Percentiles rank a stretch among this genome's conserved stretches.
Evolutionary conservation across 1,284 basidiomycete genomes (phyloP).

Genomic region (Porogramme epimiltina): DNA sequence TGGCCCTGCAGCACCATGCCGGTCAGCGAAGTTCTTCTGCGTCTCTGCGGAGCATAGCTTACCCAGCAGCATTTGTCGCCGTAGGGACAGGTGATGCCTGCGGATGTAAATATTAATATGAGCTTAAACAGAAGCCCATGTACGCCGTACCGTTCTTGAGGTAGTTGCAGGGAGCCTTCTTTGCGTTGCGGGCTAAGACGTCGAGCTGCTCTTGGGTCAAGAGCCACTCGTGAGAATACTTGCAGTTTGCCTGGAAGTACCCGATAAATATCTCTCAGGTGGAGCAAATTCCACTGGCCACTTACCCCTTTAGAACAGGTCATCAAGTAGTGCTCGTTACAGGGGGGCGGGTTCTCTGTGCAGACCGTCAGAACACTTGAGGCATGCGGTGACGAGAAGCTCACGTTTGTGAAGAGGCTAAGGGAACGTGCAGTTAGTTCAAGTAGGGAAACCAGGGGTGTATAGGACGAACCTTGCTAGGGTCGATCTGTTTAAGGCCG

Average conservation of each 20-base stretch:
- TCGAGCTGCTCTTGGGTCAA: constrained; percentile 68
- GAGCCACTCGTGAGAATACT: constrained; percentile 78
- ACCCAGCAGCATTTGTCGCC: constrained; percentile 71
- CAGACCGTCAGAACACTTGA: not conserved
- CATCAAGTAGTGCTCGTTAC: constrained; percentile 81
- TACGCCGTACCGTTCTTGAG: constrained; percentile 64
- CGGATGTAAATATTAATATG: not conserved
- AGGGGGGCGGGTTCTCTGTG: constrained; percentile 72
- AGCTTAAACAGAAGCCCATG: not conserved
- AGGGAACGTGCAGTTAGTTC: not conserved
- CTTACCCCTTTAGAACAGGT: constrained; percentile 75
- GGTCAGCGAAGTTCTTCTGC: too few relatives aligned
- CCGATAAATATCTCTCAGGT: not conserved
- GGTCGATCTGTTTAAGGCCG: constrained; percentile 28
- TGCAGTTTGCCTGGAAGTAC: constrained; percentile 59
- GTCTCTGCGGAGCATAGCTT: constrained; percentile 1
- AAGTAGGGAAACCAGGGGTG: too few relatives aligned
- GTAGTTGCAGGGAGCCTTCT: constrained; percentile 81
- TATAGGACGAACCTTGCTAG: constrained; percentile 30
- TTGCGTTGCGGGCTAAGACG: constrained; percentile 67
- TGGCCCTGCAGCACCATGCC: constrained; percentile 52
- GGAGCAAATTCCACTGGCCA: constrained; percentile 1
- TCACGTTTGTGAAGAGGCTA: constrained; percentile 43
- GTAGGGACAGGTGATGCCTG: constrained; percentile 70
- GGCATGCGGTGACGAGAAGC: constrained; percentile 5